A percentile compares a stretch with the other conserved stretches of the same genome.
Conservation (phyloP, 176 grass and related monocot species). For the Calamus simplicifolius region DNA sequence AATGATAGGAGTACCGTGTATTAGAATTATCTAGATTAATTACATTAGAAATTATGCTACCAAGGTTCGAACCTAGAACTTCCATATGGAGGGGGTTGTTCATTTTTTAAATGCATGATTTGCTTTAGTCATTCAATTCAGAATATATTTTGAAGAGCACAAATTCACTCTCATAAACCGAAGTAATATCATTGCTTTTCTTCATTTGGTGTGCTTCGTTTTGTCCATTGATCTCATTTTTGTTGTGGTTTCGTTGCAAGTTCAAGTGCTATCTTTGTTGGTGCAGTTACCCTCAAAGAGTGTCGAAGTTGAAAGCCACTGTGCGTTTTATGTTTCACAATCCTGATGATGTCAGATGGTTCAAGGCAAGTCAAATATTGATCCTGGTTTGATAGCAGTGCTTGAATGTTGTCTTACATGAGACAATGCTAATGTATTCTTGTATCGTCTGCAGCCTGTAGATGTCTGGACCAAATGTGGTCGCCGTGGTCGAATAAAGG, state of each 20-base stretch:
- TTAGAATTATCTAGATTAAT: too few relatives aligned
- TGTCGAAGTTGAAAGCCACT: conserved; percentile 79
- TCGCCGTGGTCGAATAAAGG: conserved; percentile 73
- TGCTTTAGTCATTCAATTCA: too few relatives aligned
- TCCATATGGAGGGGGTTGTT: too few relatives aligned
- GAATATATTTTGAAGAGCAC: too few relatives aligned
- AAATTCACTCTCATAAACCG: too few relatives aligned
- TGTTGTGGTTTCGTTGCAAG: neutral
- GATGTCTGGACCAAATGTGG: conserved; percentile 90
- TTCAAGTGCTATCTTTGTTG: conserved; percentile 1
- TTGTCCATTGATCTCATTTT: neutral
- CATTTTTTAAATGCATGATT: too few relatives aligned
- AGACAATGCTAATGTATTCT: neutral
- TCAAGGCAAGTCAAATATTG: conserved; percentile 55
- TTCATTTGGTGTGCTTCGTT: too few relatives aligned
- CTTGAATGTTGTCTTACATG: too few relatives aligned
- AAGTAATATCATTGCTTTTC: too few relatives aligned
- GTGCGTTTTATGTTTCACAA: conserved; percentile 94
- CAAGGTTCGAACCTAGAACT: too few relatives aligned
- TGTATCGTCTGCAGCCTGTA: conserved; percentile 43
- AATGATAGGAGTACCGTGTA: too few relatives aligned
- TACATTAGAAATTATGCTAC: too few relatives aligned
- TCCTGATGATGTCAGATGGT: conserved; percentile 88
- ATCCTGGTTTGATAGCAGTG: neutral
- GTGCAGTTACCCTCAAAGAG: conserved; percentile 87